phyloP scores from a whole-genome alignment of 495 filamentous ascomycete genomes.

The Penicillium paxilli region DNA sequence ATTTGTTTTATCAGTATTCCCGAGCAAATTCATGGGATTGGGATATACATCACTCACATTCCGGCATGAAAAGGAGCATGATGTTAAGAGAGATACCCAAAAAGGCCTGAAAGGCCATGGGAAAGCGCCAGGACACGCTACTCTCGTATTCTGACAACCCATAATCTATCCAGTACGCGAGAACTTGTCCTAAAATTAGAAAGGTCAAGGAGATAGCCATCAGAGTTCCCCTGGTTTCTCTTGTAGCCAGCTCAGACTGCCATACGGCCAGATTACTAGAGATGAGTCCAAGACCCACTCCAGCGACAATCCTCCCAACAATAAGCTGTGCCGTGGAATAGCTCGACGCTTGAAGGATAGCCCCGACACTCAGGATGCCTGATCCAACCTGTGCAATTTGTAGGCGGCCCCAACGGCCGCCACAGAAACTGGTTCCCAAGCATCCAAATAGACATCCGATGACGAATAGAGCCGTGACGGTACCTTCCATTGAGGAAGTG shows the following conservation, averaged over 20 bases:
- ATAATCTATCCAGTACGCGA: constrained; percentile 34
- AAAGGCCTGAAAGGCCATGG: constrained; percentile 43
- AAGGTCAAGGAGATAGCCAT: constrained; percentile 12
- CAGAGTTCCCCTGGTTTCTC: constrained; percentile 9
- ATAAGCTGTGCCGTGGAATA: constrained; percentile 44
- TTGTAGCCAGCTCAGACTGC: constrained; percentile 12
- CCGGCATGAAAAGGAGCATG: constrained; percentile 25
- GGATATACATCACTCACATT: constrained; percentile 5
- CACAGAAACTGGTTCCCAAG: constrained; percentile 1
- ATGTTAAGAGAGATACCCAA: constrained; percentile 20
- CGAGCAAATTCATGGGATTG: neutral
- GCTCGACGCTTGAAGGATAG: constrained; percentile 48
- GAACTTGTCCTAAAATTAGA: constrained; percentile 14
- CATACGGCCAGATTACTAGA: constrained; percentile 14
- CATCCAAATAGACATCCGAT: constrained; percentile 20
- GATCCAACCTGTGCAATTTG: constrained; percentile 44
- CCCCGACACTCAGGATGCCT: constrained; percentile 50
- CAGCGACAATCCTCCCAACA: constrained; percentile 40
- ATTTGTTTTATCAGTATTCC: neutral
- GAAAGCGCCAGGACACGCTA: constrained; percentile 43
- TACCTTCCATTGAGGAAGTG: constrained; percentile 17
- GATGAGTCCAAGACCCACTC: constrained; percentile 27
- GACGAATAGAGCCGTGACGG: constrained; percentile 34
- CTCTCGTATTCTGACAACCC: constrained; percentile 8
- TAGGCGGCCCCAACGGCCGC: constrained; percentile 6